Evolutionary conservation across 805 yeast species (phyloP).

Genomic region (Nadsonia fulvescens): DNA sequence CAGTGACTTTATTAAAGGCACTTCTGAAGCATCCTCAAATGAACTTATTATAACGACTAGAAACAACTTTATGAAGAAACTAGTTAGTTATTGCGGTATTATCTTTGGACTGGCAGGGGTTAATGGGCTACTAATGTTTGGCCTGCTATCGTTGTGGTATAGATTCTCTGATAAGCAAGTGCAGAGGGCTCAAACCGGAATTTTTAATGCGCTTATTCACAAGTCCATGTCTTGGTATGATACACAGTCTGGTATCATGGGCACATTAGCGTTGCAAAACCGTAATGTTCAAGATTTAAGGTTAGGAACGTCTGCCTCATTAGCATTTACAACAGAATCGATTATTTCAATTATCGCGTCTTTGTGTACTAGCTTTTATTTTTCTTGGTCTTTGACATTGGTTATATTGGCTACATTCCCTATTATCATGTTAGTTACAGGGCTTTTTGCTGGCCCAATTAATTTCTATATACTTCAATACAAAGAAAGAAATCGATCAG

Average conservation of each 20-base stretch:
- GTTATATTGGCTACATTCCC: conserved; percentile 66
- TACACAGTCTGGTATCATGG: conserved; percentile 32
- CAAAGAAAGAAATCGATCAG: conserved; percentile 34
- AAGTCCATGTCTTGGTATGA: conserved; percentile 50
- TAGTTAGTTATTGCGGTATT: too few relatives aligned
- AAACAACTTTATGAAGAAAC: too few relatives aligned
- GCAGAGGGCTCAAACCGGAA: too few relatives aligned
- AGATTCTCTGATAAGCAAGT: too few relatives aligned
- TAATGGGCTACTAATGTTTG: too few relatives aligned
- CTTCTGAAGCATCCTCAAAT: too few relatives aligned
- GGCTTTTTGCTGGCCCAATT: conserved; percentile 32
- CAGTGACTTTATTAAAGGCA: too few relatives aligned
- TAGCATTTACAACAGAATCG: conserved; percentile 39
- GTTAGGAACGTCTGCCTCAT: conserved; percentile 46
- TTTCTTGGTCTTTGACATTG: conserved; percentile 74
- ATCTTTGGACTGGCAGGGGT: too few relatives aligned
- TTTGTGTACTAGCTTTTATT: conserved; percentile 46
- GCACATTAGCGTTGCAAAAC: conserved; percentile 39
- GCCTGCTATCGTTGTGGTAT: too few relatives aligned
- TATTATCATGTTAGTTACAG: conserved; percentile 32
- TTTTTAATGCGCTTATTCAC: too few relatives aligned
- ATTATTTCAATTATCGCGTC: conserved; percentile 35
- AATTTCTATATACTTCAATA: conserved; percentile 33
- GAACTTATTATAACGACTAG: too few relatives aligned
- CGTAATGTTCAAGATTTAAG: conserved; percentile 61